Evolutionary conservation across 2,329 filamentous ascomycete species (phyloP), one percentile per base, ranked within the genome.

Genomic region (Neobulgaria alba): DNA sequence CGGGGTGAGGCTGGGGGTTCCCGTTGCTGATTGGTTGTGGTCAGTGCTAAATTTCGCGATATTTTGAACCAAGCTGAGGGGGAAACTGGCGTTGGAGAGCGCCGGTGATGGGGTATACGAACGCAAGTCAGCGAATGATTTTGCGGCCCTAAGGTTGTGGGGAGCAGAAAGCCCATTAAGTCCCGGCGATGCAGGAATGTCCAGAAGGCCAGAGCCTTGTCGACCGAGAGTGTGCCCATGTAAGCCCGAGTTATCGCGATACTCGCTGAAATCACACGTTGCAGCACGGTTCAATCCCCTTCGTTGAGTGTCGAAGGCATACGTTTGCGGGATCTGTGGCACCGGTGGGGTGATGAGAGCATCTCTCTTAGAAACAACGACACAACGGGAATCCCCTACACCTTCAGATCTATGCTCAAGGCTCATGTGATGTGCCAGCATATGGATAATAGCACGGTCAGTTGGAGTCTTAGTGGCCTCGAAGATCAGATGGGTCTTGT

Each of bases 61-160:
- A 52, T 79, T 80, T 48, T 73, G 71, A 55, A 71, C 70, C 36
- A 86, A 67, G 45, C 73, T 75, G 49, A 77, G 77, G 41, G 86
- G 80, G 60, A 93, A 95, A 67, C 87, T 93, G 4, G 86, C 86
- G 14, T 86, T 87, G 10, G 92, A 95, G 5, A 82, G 82, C 3
- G 85, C 90, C 4, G 92, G 90, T 53, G 90, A 96, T 9, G 90
- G 90, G 12, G 89, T 95, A 65, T 93, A 95, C 1, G 89, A 94
- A 50, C 90, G 84, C 49, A 98, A 68, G 60, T 98, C 92, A 26
- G 90, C 92, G 61, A 95, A 95, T 37, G 90, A 96, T 69, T 96
- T 96, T 47, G 90, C 92, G 19, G 86, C 86, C 32, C 92, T 82
- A 26, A 98, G 76, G 57, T 90, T 90, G 59, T 86, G 76, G 42